Evolutionary conservation across 352 stramenopile genomes (phyloP), one percentile per base, ranked within the genome.

Genomic region (Phytophthora palmivora): DNA sequence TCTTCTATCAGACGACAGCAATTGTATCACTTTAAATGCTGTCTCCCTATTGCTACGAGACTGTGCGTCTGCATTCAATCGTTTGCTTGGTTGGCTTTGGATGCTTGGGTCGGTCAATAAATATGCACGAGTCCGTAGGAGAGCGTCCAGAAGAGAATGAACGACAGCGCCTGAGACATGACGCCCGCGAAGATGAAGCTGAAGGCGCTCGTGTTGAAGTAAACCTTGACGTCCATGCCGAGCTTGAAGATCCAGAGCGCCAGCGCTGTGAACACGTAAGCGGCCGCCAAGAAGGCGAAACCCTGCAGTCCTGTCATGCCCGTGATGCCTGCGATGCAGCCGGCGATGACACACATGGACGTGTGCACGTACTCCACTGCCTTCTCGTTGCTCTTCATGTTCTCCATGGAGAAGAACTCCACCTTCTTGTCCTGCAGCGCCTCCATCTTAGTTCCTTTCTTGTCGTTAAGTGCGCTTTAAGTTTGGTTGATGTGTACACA

Each of bases 141-240:
- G 38, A 96, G 83, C 66, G 87, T 96, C 87, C 87, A 96, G 61
- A 96, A 96, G 62, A 96, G 81, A 59, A 96, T 90, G 67, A 93
- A 95, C 37, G 85, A 94, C 41, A 94, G 79, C 48, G 82, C 65
- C 54, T 96, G 86, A 12, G 78, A 82, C 47, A 90, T 82, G 44
- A 94, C 69, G 44, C 84, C 82, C 19, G 74, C 56, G 45, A 95
- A 89, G 67, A 94, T 67, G 60, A 94, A 94, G 43, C 67, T 68
- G 6, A 83, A 49, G 28, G 72, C 65, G 59, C 70, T 91, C 38
- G 80, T 84, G 72, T 92, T 92, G 72, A 93, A 93, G 69, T 93
- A 96, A 8, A 81, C 63, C 63, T 88, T 82, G 71, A 90, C 70
- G 65, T 91, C 74, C 69, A 87, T 79, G 34, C 69, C 56, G 39